Conservation (phyloP, 257 asterid genomes). For the Solanum sejunctum region DNA sequence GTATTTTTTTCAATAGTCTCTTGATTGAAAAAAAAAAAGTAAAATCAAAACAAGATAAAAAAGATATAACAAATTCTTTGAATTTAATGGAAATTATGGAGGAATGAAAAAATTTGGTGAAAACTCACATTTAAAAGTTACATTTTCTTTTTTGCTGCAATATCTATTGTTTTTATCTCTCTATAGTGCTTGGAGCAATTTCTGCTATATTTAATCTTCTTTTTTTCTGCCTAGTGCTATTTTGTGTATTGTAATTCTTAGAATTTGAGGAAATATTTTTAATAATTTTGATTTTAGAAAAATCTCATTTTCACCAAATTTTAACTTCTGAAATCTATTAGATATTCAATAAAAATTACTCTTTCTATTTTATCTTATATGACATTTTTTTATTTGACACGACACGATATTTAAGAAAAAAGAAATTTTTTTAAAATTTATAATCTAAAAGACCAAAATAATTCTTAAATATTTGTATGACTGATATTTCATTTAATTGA, state of each 20-base stretch:
- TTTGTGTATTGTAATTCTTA: neutral
- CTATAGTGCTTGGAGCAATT: neutral
- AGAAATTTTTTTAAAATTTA: too few relatives aligned
- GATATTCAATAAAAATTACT: neutral
- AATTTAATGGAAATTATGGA: neutral
- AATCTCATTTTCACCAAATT: neutral
- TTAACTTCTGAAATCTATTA: neutral
- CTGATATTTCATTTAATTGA: too few relatives aligned
- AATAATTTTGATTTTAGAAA: neutral
- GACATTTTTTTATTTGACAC: too few relatives aligned
- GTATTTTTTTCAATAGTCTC: too few relatives aligned
- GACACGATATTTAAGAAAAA: too few relatives aligned
- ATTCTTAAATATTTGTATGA: too few relatives aligned
- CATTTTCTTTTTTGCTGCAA: neutral
- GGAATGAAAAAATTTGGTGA: neutral
- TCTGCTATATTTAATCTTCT: too few relatives aligned
- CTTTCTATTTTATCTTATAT: too few relatives aligned
- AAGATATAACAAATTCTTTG: neutral
- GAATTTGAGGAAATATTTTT: neutral
- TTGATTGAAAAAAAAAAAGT: neutral
- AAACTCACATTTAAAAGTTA: neutral
- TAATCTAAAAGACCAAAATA: too few relatives aligned
- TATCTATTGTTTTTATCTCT: neutral
- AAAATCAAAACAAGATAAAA: neutral
- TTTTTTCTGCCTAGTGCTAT: neutral